Base-by-base conservation (phyloP, 805 yeast genomes). In the Priceomyces castillae region DNA sequence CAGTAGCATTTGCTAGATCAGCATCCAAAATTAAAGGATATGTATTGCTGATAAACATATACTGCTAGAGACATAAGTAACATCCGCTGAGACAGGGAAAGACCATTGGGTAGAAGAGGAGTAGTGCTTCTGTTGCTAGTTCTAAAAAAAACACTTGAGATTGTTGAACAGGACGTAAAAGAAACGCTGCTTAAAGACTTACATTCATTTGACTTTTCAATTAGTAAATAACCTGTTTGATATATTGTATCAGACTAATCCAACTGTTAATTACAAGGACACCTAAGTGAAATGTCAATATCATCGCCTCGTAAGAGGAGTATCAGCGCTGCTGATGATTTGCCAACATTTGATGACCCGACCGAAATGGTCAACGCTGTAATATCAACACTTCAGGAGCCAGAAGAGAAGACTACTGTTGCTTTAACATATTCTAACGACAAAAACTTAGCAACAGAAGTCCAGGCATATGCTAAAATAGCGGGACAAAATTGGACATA, bases 391-490 rank as follows among this genome's bases (percentile, higher is more conserved):
- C 71, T 94, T 43, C 74, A 78, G 10, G 69, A 75, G 10, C 97
- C 98, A 0, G 82, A 81, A 19, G 86, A 86, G 34, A 64, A 59
- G 40, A 89, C 96, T 1, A 78, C 79, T 49, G 98, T 90, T 4
- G 79, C 95, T 10, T 69, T 68, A 37, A 76, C 69, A 19, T 87
- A 78, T 59, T 80, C 92, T 43, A 94, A 94, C 62, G 88, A 82
- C 40, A 79, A 80, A 47, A 85, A 80, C 50, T 57, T 66, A 46
- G 80, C 79, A 48, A 74, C 79, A 40, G 96, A 90, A 61, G 90
- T 94, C n/a, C 96, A 90, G 67, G 99, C 99, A 0, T 94, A 92
- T 63, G 99, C 97, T 28, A 94, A 94, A 63, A 84, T 94, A 38
- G 90, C 97, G 0, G 99, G 99, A 35, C 69, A 76, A 28, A 81